Conservation (phyloP, 2,329 filamentous ascomycete genomes). For the Fusarium avenaceum region DNA sequence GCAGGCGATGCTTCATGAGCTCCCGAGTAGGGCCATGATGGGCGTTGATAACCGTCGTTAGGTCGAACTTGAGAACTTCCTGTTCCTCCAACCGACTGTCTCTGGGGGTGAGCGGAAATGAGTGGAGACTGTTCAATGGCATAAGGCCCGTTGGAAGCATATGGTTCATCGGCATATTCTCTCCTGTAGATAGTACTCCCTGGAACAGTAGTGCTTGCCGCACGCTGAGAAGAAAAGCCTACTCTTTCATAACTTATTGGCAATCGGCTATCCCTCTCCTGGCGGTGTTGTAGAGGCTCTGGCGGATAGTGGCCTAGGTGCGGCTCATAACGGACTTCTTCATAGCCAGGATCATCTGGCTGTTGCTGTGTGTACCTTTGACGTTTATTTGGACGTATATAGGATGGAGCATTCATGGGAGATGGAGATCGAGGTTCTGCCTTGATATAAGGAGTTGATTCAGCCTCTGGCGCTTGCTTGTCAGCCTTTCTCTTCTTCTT, state of each 20-base stretch:
- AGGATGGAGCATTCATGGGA: constrained; percentile 66
- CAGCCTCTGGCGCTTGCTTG: constrained; percentile 61
- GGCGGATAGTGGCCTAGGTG: constrained; percentile 54
- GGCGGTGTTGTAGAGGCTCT: constrained; percentile 52
- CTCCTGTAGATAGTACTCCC: constrained; percentile 51
- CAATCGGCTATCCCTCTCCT: constrained; percentile 51
- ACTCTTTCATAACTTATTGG: constrained; percentile 54
- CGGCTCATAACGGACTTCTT: constrained; percentile 60
- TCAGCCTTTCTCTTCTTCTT: constrained; percentile 69
- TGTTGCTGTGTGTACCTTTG: constrained; percentile 63
- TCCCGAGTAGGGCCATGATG: constrained; percentile 61
- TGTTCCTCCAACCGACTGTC: constrained; percentile 30
- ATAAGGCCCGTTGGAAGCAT: constrained; percentile 49
- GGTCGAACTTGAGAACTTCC: constrained; percentile 57
- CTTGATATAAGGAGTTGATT: constrained; percentile 70
- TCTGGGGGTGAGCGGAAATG: constrained; percentile 53
- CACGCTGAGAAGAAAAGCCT: constrained; percentile 44
- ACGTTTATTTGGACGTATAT: constrained; percentile 69
- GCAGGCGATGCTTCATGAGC: constrained; percentile 59
- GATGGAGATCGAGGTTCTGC: constrained; percentile 75
- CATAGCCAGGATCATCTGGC: constrained; percentile 47
- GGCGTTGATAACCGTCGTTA: constrained; percentile 58
- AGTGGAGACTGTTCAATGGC: constrained; percentile 57
- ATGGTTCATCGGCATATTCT: constrained; percentile 53
- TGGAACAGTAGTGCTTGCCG: constrained; percentile 46